Conservation (phyloP, 148 eudicot genomes). For the Chenopodium quinoa region DNA sequence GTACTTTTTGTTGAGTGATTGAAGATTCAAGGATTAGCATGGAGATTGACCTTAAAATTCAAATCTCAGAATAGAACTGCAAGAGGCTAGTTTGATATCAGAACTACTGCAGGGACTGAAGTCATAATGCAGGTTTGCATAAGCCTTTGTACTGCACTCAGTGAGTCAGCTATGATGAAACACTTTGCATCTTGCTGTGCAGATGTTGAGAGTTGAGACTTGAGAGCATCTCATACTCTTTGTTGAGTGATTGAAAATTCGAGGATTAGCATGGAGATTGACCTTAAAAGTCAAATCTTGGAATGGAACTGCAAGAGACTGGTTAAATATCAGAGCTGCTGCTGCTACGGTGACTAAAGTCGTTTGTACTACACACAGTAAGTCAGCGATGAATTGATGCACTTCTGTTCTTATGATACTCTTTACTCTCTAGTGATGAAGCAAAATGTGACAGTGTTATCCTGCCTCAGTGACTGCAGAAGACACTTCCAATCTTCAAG, state of each 20-base stretch:
- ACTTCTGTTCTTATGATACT: not conserved
- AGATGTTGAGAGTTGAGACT: too few relatives aligned
- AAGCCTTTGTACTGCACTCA: not conserved
- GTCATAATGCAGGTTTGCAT: not conserved
- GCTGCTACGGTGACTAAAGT: not conserved
- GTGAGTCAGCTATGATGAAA: too few relatives aligned
- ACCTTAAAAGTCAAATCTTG: too few relatives aligned
- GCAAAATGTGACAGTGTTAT: not conserved
- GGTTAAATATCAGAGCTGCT: not conserved
- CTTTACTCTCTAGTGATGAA: not conserved
- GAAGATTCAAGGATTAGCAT: too few relatives aligned
- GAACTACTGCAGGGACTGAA: not conserved
- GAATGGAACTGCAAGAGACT: too few relatives aligned
- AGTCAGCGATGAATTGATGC: not conserved
- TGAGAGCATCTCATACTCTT: too few relatives aligned
- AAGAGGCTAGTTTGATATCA: not conserved
- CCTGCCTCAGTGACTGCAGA: not conserved
- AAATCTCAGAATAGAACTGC: too few relatives aligned
- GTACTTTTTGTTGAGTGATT: too few relatives aligned
- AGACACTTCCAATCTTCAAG: not conserved
- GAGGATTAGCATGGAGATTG: too few relatives aligned
- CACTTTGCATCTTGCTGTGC: too few relatives aligned
- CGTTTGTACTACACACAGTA: not conserved
- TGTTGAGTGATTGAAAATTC: too few relatives aligned
- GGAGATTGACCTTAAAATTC: too few relatives aligned